Base-by-base conservation (phyloP, 768 basidiomycete species). In the Hemileccinum impolitum region DNA sequence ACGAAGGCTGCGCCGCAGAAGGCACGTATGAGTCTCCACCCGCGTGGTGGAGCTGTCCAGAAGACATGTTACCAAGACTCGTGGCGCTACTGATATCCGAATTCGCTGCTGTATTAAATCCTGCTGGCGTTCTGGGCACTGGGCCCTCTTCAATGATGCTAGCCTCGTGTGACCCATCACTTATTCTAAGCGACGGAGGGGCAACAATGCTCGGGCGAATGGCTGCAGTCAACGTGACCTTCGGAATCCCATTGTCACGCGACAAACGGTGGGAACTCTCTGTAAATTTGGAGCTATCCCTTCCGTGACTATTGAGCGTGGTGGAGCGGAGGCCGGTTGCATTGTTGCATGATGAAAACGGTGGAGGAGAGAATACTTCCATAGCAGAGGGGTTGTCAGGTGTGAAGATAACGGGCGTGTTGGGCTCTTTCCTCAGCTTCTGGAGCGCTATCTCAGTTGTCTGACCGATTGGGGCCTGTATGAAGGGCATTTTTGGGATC, bases 81-180 rank as follows among this genome's bases (percentile, higher is more conserved):
- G 64, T 62, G 15, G 64, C 49, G 31, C 47, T 53, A 48, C 57
- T 57, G 39, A 38, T 23, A 39, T 54, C 51, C 13, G 36, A 31
- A 18, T 26, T 21, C 17, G 30, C 3, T 17, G 39, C 37, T 10
- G 37, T 41, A 49, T 53, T 41, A 48, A 47, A 37, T 37, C 48
- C 54, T 52, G 46, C 50, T 40, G 52, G 46, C 5, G 30, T 40
- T 32, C 47, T 48, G 38, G 42, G 38, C 15, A 49, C 26, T 18
- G 37, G 28, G 26, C 15, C 32, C 12, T 39, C 36, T 49, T 10
- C 28, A n/a, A 37, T 18, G 18, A 18, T 18, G 19, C 19, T n/a
- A 25, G 18, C 46, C 37, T 32, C 45, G 39, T 52, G 47, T 30
- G 15, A 17, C 38, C 31, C 47, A 4, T 14, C 30, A 19, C 14